Base-by-base conservation (phyloP, 2,329 filamentous ascomycete genomes). In the Phaeosphaeriaceae sp. region DNA sequence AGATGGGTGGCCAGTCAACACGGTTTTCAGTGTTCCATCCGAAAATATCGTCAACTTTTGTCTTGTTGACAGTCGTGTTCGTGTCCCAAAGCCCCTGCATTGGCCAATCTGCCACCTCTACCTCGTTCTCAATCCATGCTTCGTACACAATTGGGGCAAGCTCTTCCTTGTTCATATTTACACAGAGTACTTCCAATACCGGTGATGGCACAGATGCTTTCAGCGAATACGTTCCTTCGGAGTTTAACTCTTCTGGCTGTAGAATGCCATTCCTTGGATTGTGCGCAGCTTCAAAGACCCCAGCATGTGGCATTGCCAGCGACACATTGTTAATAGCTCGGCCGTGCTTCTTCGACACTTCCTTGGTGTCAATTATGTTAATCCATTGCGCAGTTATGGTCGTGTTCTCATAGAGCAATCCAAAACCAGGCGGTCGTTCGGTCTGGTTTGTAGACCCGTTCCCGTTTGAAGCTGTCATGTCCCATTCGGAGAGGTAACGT, bases 271-370 rank as follows among this genome's bases (percentile, higher is more conserved):
- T 94, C 9, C 77, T 72, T 0, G 81, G 76, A 63, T 89, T 81
- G 9, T 81, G 84, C 0, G 89, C 88, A 0, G 91, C 91, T 13
- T 81, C 76, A 33, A 90, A 87, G 0, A 95, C 83, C 0, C 89
- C 87, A 0, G 88, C 82, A 66, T 95, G 91, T 0, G 91, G 91
- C 84, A 93, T 89, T 0, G 90, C 90, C 63, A 93, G 82, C 0
- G 89, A 91, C 24, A 92, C 86, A 62, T 93, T 93, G 71, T 93
- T 91, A 67, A 94, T 80, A 40, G 90, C 82, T 24, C 90, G 82
- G 0, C 80, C 77, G 53, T 85, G 73, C 11, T 81, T 70, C 4
- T 80, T 70, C 3, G 83, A 89, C 0, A 81, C 78, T 3, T 78
- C 73, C 0, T 81, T 81, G 19, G 88, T 83, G 54, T 91, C 81